Conservation (phyloP, 257 asterid species). For the Osmanthus fragrans region DNA sequence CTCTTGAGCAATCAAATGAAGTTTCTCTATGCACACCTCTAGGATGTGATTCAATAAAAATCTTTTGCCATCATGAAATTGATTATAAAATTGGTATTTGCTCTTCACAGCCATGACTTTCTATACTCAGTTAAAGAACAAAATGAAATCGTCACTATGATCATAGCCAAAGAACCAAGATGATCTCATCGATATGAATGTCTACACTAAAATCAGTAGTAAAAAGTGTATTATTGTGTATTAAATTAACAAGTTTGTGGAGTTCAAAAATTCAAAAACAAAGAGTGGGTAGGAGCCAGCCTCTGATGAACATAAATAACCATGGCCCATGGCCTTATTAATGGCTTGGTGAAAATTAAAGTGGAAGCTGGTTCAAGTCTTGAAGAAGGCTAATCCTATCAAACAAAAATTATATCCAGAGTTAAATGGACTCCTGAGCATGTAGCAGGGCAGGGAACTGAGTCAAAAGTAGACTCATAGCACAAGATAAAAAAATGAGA, state of each 20-base stretch:
- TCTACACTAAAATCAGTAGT: neutral
- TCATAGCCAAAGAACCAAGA: neutral
- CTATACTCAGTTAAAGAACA: neutral
- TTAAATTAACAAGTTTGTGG: neutral
- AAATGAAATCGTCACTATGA: neutral
- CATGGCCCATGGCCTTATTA: neutral
- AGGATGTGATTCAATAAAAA: neutral
- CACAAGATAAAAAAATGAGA: slow-evolving; percentile 7
- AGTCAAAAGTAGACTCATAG: neutral
- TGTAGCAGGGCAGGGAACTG: neutral
- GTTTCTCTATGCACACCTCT: neutral
- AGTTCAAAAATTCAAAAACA: neutral
- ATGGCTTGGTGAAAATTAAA: neutral
- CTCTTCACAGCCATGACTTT: neutral
- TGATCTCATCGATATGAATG: neutral
- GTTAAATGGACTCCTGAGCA: neutral
- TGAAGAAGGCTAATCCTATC: neutral
- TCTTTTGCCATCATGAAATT: neutral
- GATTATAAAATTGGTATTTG: neutral
- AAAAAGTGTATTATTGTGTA: neutral
- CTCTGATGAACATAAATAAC: neutral
- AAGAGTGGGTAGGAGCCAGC: neutral
- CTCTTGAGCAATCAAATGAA: neutral
- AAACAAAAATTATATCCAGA: neutral
- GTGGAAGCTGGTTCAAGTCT: neutral